Conservation (phyloP, 2,329 filamentous ascomycete species). For the Aspergillus fumigatus region DNA sequence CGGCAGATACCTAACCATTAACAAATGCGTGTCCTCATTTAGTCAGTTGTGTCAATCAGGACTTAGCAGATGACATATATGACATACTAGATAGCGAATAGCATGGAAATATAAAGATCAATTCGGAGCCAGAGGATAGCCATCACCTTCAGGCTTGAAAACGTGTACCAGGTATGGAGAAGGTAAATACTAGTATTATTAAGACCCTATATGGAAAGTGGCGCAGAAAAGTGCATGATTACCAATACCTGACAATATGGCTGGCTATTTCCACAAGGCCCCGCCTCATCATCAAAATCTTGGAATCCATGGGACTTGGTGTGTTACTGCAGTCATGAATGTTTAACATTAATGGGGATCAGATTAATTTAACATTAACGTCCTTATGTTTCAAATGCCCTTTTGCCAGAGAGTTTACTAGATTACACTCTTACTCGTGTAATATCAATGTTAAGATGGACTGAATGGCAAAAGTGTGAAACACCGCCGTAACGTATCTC, state of each 20-base stretch:
- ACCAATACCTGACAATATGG: background rate
- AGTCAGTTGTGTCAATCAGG: background rate
- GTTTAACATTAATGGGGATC: background rate
- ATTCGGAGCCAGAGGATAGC: background rate
- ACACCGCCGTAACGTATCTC: background rate
- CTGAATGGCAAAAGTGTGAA: background rate
- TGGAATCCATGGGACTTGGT: background rate
- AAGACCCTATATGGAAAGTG: background rate
- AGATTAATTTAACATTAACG: background rate
- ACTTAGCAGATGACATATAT: background rate
- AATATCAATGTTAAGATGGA: background rate
- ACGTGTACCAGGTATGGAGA: too few relatives aligned
- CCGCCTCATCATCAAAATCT: too few relatives aligned
- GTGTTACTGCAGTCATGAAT: background rate
- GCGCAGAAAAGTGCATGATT: background rate
- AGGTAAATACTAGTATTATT: too few relatives aligned
- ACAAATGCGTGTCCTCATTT: background rate
- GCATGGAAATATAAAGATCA: background rate
- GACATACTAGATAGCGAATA: background rate
- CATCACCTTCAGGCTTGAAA: background rate
- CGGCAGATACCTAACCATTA: background rate
- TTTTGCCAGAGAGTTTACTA: too few relatives aligned
- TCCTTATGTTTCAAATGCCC: too few relatives aligned
- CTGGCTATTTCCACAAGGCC: background rate
- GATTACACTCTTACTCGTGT: background rate